A percentile compares a stretch with the other conserved stretches of the same genome.
These are phyloP conservation scores for Fusarium sp. DNA, from an alignment of 2,329 filamentous ascomycete genomes.

Conservation along the genomic window DNA sequence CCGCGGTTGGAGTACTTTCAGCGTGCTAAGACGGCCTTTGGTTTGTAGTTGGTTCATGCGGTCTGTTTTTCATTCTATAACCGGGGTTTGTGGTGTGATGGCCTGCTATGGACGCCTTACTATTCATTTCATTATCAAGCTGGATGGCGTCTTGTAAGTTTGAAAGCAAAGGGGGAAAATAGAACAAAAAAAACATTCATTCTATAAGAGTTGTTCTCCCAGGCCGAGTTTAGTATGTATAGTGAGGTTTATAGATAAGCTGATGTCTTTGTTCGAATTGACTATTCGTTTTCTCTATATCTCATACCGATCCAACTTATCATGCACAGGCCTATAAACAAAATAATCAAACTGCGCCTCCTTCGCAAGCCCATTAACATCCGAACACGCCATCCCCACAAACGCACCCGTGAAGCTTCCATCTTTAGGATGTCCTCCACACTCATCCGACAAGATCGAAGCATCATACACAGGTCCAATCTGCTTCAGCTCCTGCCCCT, in stretches of 20 bases:
- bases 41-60: constrained; percentile 34
- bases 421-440: constrained; percentile 68
- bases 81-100: not conserved
- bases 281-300: not conserved
- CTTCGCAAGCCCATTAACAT: constrained; percentile 62
- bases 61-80: not conserved
- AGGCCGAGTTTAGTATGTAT: not conserved
- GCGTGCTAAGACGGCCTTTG: constrained; percentile 60
- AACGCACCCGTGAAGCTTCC: constrained; percentile 73
- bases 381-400: constrained; percentile 65
- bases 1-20: constrained; percentile 54
- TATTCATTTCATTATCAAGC: fast-evolving
- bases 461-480: constrained; percentile 68
- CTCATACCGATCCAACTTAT: constrained; percentile 59
- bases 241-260: fast-evolving
- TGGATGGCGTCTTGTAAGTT: fast-evolving
- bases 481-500: constrained; percentile 55
- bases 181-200: not conserved
- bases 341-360: constrained; percentile 64
- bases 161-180: not conserved
- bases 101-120: not conserved
- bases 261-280: not conserved
- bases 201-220: fast-evolving
- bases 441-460: constrained; percentile 70
- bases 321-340: constrained; percentile 59